Base-by-base conservation (phyloP, 2,329 filamentous ascomycete genomes). In the Hypoxylon sp. region DNA sequence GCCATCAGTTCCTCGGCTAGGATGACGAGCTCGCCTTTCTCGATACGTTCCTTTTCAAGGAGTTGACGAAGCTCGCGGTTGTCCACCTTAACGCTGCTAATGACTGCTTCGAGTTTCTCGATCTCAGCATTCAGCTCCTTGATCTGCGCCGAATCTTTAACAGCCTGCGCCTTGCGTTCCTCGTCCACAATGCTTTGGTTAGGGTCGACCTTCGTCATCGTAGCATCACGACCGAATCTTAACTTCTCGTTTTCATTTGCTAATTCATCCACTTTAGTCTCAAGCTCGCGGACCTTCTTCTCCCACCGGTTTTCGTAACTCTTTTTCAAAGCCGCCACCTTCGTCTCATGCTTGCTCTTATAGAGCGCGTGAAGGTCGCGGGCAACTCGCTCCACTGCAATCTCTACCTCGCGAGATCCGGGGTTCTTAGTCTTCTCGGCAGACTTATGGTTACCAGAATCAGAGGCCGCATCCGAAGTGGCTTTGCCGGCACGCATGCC, bases 281-380 rank as follows among this genome's bases (percentile, higher is more conserved):
- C 92, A 2, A 97, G 87, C 74, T 95, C 92, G 59, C 88, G 88
- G 62, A 95, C 88, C 76, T 91, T 93, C 85, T 97, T 97, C 80
- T 97, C 93, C 88, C 93, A 96, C 60, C 95, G 90, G 50, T 88
- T 87, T 79, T 98, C 93, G 81, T 98, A 91, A 68, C 87, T 90
- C 81, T 91, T 90, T 82, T 91, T 98, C 71, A 99, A 85, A 3
- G 94, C 95, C 0, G 93, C 88, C 48, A 98, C 95, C 83, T 99
- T 99, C 69, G 91, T 93, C 82, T 98, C 95, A 79, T 99, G 96
- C 82, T 99, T 99, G 77, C 91, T 90, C 83, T 98, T 98, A 86
- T 99, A 99, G 10, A 97, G 86, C 0, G 91, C 87, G 78, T 99
- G 96, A 43, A 99, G 86, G 77, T 99, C 96, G 30, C 93, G 88